phyloP scores from a whole-genome alignment of 1,139 yeast species.

The Groenewaldozyma auringiensis region DNA sequence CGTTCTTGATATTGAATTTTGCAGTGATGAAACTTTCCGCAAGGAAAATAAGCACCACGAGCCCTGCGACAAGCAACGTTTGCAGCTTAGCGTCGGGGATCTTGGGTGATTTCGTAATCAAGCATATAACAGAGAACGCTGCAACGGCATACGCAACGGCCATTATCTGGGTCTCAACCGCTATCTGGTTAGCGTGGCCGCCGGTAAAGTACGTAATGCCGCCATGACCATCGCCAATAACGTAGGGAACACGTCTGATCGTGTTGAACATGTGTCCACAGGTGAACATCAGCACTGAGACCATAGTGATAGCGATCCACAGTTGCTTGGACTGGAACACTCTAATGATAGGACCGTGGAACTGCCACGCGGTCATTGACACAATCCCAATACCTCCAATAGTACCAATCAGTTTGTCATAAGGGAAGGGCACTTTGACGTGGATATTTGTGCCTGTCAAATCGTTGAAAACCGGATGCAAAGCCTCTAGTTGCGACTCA shows the following conservation, averaged over 20 bases:
- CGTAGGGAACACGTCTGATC: constrained; percentile 69
- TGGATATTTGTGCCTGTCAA: constrained; percentile 40
- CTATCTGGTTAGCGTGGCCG: constrained; percentile 70
- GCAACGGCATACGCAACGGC: constrained; percentile 32
- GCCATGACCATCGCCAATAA: constrained; percentile 52
- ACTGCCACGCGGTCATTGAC: constrained; percentile 21
- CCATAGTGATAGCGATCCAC: constrained; percentile 61
- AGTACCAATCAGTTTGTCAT: constrained; percentile 43
- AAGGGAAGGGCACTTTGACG: constrained; percentile 51
- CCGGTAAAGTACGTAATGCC: constrained; percentile 53
- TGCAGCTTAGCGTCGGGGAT: constrained; percentile 38
- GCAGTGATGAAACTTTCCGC: constrained; percentile 45
- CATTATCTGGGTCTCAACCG: constrained; percentile 47
- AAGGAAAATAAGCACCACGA: constrained; percentile 37
- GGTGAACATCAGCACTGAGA: constrained; percentile 61
- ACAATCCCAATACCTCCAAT: constrained; percentile 30
- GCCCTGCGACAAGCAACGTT: constrained; percentile 38
- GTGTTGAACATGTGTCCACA: constrained; percentile 92
- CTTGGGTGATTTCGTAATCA: constrained; percentile 46
- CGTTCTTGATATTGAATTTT: constrained; percentile 48
- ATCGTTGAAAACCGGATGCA: constrained; percentile 31
- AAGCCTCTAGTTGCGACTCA: constrained; percentile 44
- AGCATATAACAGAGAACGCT: constrained; percentile 36
- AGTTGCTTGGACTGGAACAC: constrained; percentile 40
- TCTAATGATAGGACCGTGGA: constrained; percentile 22